Conservation (phyloP, 768 basidiomycete genomes). For the Gymnopilus junonius region DNA sequence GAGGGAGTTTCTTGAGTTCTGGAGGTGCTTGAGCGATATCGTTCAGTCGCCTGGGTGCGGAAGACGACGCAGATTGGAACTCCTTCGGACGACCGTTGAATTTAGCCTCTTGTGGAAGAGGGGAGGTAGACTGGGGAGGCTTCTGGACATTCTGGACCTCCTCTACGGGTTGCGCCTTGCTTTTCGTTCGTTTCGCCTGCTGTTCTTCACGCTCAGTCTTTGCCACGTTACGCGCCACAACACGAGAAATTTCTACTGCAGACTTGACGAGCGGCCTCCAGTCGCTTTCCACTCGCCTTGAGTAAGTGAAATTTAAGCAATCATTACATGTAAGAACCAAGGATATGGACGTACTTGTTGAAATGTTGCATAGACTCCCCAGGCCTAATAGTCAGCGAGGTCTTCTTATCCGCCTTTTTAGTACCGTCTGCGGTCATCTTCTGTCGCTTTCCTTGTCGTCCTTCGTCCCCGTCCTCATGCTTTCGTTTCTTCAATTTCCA, state of each 20-base stretch:
- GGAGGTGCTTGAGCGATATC: slow-evolving; percentile 76
- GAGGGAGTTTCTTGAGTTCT: slow-evolving; percentile 57
- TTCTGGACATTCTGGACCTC: slow-evolving; percentile 19
- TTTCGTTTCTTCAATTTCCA: slow-evolving; percentile 55
- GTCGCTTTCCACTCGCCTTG: slow-evolving; percentile 75
- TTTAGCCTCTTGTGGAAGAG: slow-evolving; percentile 24
- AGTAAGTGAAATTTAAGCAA: background rate
- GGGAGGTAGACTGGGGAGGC: slow-evolving; percentile 6
- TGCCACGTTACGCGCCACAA: slow-evolving; percentile 47
- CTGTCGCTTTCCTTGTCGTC: slow-evolving; percentile 35
- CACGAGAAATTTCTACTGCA: slow-evolving; percentile 62
- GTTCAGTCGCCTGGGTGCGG: slow-evolving; percentile 68
- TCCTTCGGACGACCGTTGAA: slow-evolving; percentile 44
- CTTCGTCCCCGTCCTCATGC: slow-evolving; percentile 28
- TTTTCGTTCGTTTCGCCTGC: slow-evolving; percentile 25
- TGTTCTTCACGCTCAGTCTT: slow-evolving; percentile 42
- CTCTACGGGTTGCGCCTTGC: slow-evolving; percentile 15
- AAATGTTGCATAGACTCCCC: slow-evolving; percentile 80
- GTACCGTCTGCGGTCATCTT: slow-evolving; percentile 30
- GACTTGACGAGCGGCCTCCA: slow-evolving; percentile 67
- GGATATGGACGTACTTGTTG: slow-evolving; percentile 37
- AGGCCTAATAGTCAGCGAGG: slow-evolving; percentile 52
- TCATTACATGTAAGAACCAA: background rate
- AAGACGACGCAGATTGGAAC: slow-evolving; percentile 52
- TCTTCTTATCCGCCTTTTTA: slow-evolving; percentile 28